phyloP scores from a whole-genome alignment of 73 alveolate genomes.

The Strombidium stylifer region DNA sequence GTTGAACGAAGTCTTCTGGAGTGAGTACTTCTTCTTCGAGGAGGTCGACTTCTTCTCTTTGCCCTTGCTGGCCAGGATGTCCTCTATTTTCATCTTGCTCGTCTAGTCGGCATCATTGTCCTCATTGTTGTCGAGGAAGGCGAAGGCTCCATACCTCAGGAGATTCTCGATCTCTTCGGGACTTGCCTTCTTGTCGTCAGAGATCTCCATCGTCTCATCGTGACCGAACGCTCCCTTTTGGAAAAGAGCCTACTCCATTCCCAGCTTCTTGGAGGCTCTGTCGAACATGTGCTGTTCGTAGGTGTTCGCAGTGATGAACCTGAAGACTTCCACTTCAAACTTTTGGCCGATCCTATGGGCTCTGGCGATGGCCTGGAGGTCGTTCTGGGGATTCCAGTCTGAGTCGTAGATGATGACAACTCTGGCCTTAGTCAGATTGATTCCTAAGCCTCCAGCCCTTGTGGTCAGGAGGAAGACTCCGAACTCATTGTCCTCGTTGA shows the following conservation, averaged over 20 bases:
- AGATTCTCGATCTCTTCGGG: constrained; percentile 78
- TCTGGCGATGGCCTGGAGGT: constrained; percentile 95
- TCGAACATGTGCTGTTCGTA: constrained; percentile 95
- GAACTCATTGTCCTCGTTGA: constrained; percentile 79
- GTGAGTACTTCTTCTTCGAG: constrained; percentile 55
- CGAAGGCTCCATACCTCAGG: constrained; percentile 70
- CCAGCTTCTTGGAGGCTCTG: constrained; percentile 77
- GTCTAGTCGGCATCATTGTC: constrained; percentile 44
- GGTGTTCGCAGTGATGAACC: constrained; percentile 89
- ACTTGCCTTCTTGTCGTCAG: constrained; percentile 29
- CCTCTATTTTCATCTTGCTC: constrained; percentile 62
- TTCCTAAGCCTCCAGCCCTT: constrained; percentile 97
- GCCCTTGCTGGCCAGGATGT: constrained; percentile 38
- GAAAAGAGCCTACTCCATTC: constrained; percentile 80
- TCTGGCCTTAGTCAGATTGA: constrained; percentile 93
- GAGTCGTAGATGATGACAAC: constrained; percentile 95
- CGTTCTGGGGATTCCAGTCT: constrained; percentile 98
- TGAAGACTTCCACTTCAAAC: constrained; percentile 89
- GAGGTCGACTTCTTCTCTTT: constrained; percentile 39
- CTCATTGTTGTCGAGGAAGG: constrained; percentile 47
- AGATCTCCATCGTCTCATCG: constrained; percentile 9
- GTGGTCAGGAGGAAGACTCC: constrained; percentile 89
- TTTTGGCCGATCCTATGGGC: constrained; percentile 97
- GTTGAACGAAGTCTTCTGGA: constrained; percentile 58
- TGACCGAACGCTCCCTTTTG: constrained; percentile 62